A percentile compares a stretch with the other conserved stretches of the same genome.
These are phyloP conservation scores for Suillus alpinus DNA, from an alignment of 768 basidiomycete species.

Conservation along the genomic window DNA sequence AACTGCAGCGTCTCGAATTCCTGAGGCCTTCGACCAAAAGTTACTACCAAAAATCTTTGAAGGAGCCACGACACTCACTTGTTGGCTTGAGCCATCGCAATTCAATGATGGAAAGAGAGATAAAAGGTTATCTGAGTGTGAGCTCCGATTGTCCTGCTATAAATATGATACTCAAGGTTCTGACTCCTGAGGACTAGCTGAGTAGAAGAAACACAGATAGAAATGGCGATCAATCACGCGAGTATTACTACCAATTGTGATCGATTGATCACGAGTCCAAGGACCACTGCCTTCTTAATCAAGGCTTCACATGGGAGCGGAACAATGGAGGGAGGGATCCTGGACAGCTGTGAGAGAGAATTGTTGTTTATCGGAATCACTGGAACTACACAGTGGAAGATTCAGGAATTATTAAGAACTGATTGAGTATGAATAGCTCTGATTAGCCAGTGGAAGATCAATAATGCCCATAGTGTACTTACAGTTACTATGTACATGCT, in stretches of 20 bases:
- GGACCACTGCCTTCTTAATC: no score
- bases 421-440: no score
- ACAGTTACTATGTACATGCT: no score
- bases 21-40: slow-evolving; percentile 27
- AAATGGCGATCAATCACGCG: not conserved
- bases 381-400: no score
- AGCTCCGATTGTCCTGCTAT: not conserved
- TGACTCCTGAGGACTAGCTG: no score
- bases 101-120: not conserved
- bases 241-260: not conserved
- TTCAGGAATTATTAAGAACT: no score
- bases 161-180: not conserved
- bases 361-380: not conserved
- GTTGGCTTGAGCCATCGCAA: slow-evolving; percentile 21
- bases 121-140: not conserved
- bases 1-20: slow-evolving; percentile 65
- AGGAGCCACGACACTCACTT: slow-evolving; percentile 10
- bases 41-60: not conserved
- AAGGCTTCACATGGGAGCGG: no score
- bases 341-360: not conserved
- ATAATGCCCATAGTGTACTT: no score
- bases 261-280: not conserved
- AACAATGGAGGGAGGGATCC: no score
- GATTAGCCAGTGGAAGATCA: no score
- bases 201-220: not conserved